Evolutionary conservation across 495 filamentous ascomycete species (phyloP), one percentile per base, ranked within the genome.

Genomic region (Filosporella fistucella): DNA sequence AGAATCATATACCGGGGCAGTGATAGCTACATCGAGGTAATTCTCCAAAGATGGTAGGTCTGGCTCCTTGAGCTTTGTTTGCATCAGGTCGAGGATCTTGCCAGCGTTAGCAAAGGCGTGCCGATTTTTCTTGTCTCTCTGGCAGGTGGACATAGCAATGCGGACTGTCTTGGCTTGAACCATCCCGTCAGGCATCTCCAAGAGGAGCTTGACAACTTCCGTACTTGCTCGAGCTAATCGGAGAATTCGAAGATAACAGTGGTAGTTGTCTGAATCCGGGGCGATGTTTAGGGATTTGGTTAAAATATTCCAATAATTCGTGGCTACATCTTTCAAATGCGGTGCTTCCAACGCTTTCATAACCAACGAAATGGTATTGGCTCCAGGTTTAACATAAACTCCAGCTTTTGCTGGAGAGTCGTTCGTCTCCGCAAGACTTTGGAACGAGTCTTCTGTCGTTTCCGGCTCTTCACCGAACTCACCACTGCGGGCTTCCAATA

Each of bases 261-360:
- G 66, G 64, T 77, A 83, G 56, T 87, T 86, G 18, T 78, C 68
- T 9, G 65, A 42, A 62, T 97, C 93, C 4, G 91, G 90, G 3
- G 67, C 51, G 46, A 96, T 62, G 18, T 56, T 60, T 57, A 77
- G 65, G 2, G 59, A 24, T 1, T 59, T 56, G 0, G 84, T 88
- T 49, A 96, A 67, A 10, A 82, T 57, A 8, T 81, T 62, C 89
- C 89, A 95, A 67, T 96, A 96, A 12, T 68, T 66, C 22, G 65
- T 61, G 11, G 79, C 82, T 0, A 68, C 54, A 14, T 70, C 62
- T 8, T 71, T 72, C 26, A 67, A 65, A 14, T 70, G 60, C 16
- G 80, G 71, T 13, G 69, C 67, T 12, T 68, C 55, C 47, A 86
- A 80, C 5, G 85, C 74, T 39, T 80, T 65, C 33, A 93, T 54